Percentiles rank a stretch among this genome's conserved stretches.
Evolutionary conservation across 2,329 filamentous ascomycete species (phyloP).

Genomic region (Colletotrichum tabaci): DNA sequence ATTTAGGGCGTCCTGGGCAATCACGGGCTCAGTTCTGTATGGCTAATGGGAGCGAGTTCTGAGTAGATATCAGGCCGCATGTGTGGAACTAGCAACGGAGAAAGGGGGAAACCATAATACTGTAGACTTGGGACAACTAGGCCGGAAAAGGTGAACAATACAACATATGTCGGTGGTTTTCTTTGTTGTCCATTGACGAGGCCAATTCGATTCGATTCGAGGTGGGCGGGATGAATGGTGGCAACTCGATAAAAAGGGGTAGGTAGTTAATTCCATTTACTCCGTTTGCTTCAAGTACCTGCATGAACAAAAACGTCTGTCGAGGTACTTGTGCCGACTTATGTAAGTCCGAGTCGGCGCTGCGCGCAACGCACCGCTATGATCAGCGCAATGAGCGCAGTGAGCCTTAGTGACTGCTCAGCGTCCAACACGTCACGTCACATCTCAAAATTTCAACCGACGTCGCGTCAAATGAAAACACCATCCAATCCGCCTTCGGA

Average conservation of each 20-base stretch:
- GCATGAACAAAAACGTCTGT: too few relatives aligned
- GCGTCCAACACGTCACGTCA: slow-evolving; percentile 37
- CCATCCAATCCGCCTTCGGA: background rate
- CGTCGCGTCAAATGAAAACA: slow-evolving; percentile 37
- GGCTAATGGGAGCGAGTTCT: slow-evolving; percentile 1
- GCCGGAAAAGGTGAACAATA: background rate
- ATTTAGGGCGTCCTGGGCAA: slow-evolving; percentile 8
- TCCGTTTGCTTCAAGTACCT: too few relatives aligned
- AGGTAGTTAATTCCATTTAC: too few relatives aligned
- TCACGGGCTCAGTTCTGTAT: background rate
- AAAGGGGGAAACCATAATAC: background rate
- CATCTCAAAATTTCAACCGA: slow-evolving; percentile 31
- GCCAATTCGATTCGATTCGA: too few relatives aligned
- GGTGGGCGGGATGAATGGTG: background rate
- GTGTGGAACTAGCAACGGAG: background rate
- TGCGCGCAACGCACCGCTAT: too few relatives aligned
- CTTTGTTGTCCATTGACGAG: too few relatives aligned
- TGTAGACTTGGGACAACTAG: background rate
- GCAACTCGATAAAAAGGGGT: slow-evolving; percentile 15
- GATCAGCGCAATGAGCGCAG: background rate
- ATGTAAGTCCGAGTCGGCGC: slow-evolving; percentile 31
- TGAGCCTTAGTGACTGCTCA: background rate
- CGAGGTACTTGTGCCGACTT: slow-evolving; percentile 10
- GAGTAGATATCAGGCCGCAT: background rate
- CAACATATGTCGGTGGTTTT: background rate